A percentile compares a stretch with the other conserved stretches of the same genome.
These are phyloP conservation scores for Scedosporium aurantiacum DNA, from an alignment of 2,329 filamentous ascomycete species.

Conservation along the genomic window DNA sequence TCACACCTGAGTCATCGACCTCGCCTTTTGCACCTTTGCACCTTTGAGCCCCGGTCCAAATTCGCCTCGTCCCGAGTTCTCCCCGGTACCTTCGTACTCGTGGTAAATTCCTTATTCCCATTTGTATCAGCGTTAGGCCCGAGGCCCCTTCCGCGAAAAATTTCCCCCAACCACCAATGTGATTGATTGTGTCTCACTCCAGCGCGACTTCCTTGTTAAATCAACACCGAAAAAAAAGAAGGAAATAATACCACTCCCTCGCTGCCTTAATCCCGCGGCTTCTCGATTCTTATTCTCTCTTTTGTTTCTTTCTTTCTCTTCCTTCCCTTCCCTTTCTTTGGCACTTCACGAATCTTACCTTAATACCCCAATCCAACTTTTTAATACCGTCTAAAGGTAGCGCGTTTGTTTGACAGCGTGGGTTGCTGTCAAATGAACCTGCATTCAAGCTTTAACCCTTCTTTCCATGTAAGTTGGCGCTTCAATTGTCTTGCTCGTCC, in stretches of 20 bases:
- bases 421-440: conserved; percentile 96
- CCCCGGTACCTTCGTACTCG: not conserved
- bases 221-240: not conserved
- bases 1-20: conserved; percentile 5
- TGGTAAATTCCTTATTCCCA: not conserved
- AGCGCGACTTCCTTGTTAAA: not conserved
- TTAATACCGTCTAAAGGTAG: conserved; percentile 23
- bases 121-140: not conserved
- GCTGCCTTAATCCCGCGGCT: conserved; percentile 13
- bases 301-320: conserved; percentile 1
- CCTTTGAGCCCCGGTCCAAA: conserved; percentile 5
- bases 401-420: conserved; percentile 87
- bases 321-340: conserved; percentile 13
- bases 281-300: conserved; percentile 6
- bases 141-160: not conserved
- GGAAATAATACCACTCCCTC: not conserved
- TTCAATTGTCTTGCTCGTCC: conserved; percentile 4
- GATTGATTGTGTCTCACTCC: not conserved
- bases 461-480: conserved; percentile 47
- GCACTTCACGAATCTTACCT: conserved; percentile 11
- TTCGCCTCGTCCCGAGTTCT: conserved; percentile 3
- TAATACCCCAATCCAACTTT: conserved; percentile 9
- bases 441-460: conserved; percentile 55
- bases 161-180: not conserved
- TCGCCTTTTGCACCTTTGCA: too few species aligned